These are phyloP conservation scores for Coniochaeta sp. DNA, from an alignment of 2,329 filamentous ascomycete species.

Conservation along the genomic window DNA sequence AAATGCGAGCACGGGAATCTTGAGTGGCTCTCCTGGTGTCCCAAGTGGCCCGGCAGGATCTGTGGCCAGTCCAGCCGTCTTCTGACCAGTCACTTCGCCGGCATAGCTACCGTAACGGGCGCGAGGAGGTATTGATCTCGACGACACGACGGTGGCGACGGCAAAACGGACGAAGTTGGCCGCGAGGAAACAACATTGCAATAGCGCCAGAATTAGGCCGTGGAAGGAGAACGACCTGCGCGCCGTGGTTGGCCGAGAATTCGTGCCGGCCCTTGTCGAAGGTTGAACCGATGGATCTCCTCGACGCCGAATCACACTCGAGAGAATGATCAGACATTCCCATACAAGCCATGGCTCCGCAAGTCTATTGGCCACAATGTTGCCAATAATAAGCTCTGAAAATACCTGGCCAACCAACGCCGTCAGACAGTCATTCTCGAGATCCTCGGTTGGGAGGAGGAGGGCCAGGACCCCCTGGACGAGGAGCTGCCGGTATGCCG, in stretches of 20 bases:
- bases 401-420: slow-evolving; percentile 81
- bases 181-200: slow-evolving; percentile 48
- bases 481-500: slow-evolving; percentile 79
- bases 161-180: slow-evolving; percentile 61
- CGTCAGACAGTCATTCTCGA: slow-evolving; percentile 80
- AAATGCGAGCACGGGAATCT: slow-evolving; percentile 68
- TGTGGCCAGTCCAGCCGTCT: slow-evolving; percentile 14
- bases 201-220: slow-evolving; percentile 45
- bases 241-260: slow-evolving; percentile 3
- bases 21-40: slow-evolving; percentile 19
- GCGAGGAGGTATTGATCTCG: slow-evolving; percentile 55
- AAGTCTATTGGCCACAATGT: slow-evolving; percentile 69
- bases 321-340: slow-evolving; percentile 71
- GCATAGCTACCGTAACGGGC: slow-evolving; percentile 11
- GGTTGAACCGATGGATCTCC: slow-evolving; percentile 11
- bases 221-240: slow-evolving; percentile 30
- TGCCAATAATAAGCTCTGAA: slow-evolving; percentile 82
- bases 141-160: slow-evolving; percentile 56
- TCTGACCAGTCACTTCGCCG: slow-evolving; percentile 18
- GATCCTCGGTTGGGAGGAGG: slow-evolving; percentile 83
- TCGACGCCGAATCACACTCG: slow-evolving; percentile 28
- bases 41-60: slow-evolving; percentile 12
- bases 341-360: slow-evolving; percentile 87
- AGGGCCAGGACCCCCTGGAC: slow-evolving; percentile 75
- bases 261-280: slow-evolving; percentile 7